phyloP scores from a whole-genome alignment of 225 moss, liverwort and hornwort species.

The Antitrichia curtipendula region DNA sequence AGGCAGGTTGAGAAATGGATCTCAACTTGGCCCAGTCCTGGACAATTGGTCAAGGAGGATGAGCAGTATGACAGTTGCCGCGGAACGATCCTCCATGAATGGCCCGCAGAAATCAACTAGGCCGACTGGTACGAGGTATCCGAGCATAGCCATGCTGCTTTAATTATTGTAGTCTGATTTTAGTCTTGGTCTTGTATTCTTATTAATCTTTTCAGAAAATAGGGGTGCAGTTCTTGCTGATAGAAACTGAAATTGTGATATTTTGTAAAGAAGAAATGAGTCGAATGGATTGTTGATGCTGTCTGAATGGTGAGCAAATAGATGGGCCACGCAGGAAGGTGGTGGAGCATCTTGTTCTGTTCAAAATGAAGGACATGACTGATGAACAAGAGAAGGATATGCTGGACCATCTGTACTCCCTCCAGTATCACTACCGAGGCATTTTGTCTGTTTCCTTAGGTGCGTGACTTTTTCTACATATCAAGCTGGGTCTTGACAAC shows the following conservation, averaged over 20 bases:
- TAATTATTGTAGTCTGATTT: neutral
- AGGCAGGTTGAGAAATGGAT: slow-evolving; percentile 6
- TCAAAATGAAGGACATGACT: slow-evolving; percentile 66
- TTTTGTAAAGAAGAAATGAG: neutral
- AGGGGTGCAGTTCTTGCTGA: neutral
- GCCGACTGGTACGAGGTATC: slow-evolving; percentile 46
- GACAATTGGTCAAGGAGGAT: slow-evolving; percentile 11
- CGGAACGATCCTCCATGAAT: slow-evolving; percentile 33
- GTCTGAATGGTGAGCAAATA: slow-evolving; percentile 41
- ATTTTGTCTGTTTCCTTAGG: slow-evolving; percentile 46
- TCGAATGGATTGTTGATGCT: slow-evolving; percentile 15
- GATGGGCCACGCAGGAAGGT: slow-evolving; percentile 69
- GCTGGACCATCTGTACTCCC: slow-evolving; percentile 77
- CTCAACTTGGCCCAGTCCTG: neutral
- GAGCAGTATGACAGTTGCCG: slow-evolving; percentile 24
- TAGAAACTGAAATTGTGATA: neutral
- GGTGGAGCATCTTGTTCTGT: slow-evolving; percentile 74
- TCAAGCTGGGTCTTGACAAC: neutral
- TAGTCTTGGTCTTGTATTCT: neutral
- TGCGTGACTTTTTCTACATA: neutral
- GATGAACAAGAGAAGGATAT: slow-evolving; percentile 95
- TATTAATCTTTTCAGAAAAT: neutral
- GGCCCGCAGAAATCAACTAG: slow-evolving; percentile 19
- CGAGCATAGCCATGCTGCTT: slow-evolving; percentile 3
- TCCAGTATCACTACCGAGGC: slow-evolving; percentile 69